phyloP scores from a whole-genome alignment of 208 protist genomes.

The Leishmania tarentolae region DNA sequence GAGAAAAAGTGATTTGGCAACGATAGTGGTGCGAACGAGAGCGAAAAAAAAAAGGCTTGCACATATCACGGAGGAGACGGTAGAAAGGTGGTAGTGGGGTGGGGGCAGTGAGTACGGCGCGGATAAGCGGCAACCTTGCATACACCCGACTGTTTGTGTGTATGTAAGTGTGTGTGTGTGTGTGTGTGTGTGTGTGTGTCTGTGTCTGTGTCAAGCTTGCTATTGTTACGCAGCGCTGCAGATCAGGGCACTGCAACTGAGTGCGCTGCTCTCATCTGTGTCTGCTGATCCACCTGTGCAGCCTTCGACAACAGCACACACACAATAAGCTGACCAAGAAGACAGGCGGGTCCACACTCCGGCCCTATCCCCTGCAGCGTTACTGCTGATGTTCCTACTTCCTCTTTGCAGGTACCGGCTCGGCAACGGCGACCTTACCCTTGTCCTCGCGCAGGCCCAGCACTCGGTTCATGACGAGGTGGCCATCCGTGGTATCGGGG shows the following conservation, averaged over 20 bases:
- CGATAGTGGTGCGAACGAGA: not conserved
- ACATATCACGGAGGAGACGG: not conserved
- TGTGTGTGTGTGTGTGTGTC: not conserved
- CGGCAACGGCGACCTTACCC: conserved; percentile 50
- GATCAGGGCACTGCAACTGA: not conserved
- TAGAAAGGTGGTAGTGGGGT: not conserved
- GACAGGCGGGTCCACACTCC: not conserved
- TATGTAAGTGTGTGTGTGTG: not conserved
- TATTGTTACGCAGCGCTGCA: not conserved
- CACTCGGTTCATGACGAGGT: conserved; percentile 91
- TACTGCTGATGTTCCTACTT: not conserved
- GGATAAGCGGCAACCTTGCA: not conserved
- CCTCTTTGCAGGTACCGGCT: conserved; percentile 14
- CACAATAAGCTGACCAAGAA: not conserved
- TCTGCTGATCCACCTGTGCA: not conserved
- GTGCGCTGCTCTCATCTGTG: not conserved
- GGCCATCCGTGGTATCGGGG: conserved; percentile 58
- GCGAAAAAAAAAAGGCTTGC: not conserved
- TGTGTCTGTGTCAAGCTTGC: not conserved
- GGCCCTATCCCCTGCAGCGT: conserved; percentile 26
- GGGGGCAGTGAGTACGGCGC: not conserved
- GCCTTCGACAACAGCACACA: conserved; percentile 1
- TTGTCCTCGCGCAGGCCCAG: conserved; percentile 89
- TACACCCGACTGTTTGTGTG: not conserved
- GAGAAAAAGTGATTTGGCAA: not conserved